These are phyloP conservation scores for Brettanomyces anomalus DNA, from an alignment of 805 yeast genomes.

Conservation along the genomic window DNA sequence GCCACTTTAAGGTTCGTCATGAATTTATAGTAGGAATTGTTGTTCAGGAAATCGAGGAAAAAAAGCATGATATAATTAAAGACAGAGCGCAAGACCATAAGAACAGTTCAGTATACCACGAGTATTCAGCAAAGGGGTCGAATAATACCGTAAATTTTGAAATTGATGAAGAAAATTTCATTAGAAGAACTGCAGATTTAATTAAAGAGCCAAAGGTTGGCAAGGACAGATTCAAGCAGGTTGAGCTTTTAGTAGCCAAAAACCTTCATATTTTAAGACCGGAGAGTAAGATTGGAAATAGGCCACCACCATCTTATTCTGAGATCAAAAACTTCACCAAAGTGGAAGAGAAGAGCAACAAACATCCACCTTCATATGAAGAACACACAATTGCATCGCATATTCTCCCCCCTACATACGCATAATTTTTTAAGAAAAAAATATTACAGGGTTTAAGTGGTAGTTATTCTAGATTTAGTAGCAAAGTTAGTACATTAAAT, in stretches of 20 bases:
- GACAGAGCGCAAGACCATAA: too few species aligned
- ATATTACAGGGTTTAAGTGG: too few species aligned
- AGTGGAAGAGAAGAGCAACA: constrained; percentile 7
- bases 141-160: constrained; percentile 1
- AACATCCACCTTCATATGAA: constrained; percentile 5
- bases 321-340: too few species aligned
- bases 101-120: too few species aligned
- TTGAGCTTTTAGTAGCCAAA: constrained; percentile 17
- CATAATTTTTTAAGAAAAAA: neutral
- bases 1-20: constrained; percentile 17
- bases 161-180: constrained; percentile 12
- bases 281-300: constrained; percentile 15
- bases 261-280: constrained; percentile 12
- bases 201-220: constrained; percentile 9
- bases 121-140: too few species aligned
- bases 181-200: constrained; percentile 12
- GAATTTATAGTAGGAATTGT: constrained; percentile 7
- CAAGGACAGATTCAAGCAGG: constrained; percentile 7
- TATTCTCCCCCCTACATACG: neutral
- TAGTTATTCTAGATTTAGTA: too few species aligned
- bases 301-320: constrained; percentile 3
- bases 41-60: constrained; percentile 4
- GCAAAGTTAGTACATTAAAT: neutral
- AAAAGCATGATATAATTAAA: too few species aligned
- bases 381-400: neutral